Evolutionary conservation across 2,329 filamentous ascomycete genomes (phyloP), one percentile per base, ranked within the genome.

Genomic region (Paraphoma chrysanthemicola): DNA sequence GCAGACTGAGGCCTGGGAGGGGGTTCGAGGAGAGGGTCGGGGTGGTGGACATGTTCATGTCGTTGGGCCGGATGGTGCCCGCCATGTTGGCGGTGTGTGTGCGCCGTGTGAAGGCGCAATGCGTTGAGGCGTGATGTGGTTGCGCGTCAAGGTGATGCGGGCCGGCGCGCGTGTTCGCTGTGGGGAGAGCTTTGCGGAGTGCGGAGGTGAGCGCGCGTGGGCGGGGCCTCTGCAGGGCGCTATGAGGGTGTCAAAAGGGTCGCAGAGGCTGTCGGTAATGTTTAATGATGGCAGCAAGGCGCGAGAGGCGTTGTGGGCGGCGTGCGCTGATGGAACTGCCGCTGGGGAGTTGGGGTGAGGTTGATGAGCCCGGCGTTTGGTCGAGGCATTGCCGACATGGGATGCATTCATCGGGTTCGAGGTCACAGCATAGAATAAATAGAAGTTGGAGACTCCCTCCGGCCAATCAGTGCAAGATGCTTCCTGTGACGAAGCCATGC

Each of bases 31-130:
- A 66, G 23, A 77, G 60, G 2, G 68, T 72, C 10, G 75, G 74
- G 5, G 70, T 73, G 4, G 72, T 70, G 8, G 72, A 67, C 54
- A 75, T 70, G 14, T 67, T 67, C 59, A 74, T 72, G 41, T 74
- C 71, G 48, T 78, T 73, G 29, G 75, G 73, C 42, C 72, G 73
- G 48, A 75, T 74, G 18, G 74, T 75, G 63, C 68, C 72, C 54
- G 76, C 71, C 76, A 78, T 78, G 51, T 29, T 64, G 62, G 69
- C 56, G 46, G 55, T 47, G 42, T 28, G 43, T 36, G 44, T 17
- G 57, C 45, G 45, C 46, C 41, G n/a, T 48, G 51, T 51, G 48
- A 45, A 64, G 60, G 62, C 55, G 49, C 62, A 64, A 63, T 63
- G 53, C n/a, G 33, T 14, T 38, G 54, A 44, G 53, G 54, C 41